phyloP scores from a whole-genome alignment of 805 yeast genomes.

The Saccharomycopsis vini region DNA sequence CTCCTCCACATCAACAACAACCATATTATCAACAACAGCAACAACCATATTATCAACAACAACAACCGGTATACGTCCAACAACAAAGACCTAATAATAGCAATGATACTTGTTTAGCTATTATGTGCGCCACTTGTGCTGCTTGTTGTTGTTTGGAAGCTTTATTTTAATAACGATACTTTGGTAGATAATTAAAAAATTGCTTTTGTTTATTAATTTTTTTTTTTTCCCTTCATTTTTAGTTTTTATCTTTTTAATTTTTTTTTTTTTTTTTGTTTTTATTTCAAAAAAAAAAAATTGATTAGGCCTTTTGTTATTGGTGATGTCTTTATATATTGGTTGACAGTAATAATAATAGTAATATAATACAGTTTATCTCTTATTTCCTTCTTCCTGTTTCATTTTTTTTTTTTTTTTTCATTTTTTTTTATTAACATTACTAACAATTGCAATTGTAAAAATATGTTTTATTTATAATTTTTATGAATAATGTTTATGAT shows the following conservation, averaged over 20 bases:
- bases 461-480: too few species aligned
- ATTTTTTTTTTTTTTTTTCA: too few species aligned
- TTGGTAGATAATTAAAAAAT: not conserved
- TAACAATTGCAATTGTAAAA: too few species aligned
- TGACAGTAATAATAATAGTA: too few species aligned
- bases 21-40: slow-evolving; percentile 4
- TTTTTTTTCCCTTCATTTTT: not conserved
- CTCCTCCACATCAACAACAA: not conserved
- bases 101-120: slow-evolving; percentile 13
- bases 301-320: too few species aligned
- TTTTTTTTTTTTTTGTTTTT: not conserved
- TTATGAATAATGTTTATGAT: too few species aligned
- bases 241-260: not conserved
- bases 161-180: slow-evolving; percentile 2
- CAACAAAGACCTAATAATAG: slow-evolving; percentile 9
- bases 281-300: too few species aligned
- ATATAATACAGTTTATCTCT: too few species aligned
- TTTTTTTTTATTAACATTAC: too few species aligned
- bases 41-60: slow-evolving; percentile 9
- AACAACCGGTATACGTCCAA: slow-evolving; percentile 14
- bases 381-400: too few species aligned
- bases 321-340: too few species aligned
- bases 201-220: not conserved
- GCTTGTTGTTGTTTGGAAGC: slow-evolving; percentile 18
- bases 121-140: slow-evolving; percentile 17